Base-by-base conservation (phyloP, 139 green algal genomes). In the Micractinium sp. region DNA sequence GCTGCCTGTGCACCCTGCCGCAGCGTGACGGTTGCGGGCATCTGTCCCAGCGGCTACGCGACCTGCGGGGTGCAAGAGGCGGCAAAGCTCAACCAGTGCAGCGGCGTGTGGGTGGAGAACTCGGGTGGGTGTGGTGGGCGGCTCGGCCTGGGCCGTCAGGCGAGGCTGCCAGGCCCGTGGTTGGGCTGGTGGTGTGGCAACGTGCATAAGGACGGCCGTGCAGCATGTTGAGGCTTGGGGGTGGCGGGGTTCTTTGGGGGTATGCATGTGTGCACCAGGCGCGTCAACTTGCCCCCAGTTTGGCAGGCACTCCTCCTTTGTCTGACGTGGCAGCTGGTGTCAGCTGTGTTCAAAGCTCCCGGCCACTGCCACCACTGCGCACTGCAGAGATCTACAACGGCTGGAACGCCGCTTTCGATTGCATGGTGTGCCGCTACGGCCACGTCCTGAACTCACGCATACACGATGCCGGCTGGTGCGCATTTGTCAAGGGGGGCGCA, bases 331-430 rank as follows among this genome's bases (percentile, higher is more conserved):
- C 5, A 16, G 47, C 47, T 56, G 47, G 7, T 56, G 47, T 9
- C 47, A 56, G 47, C 47, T 27, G 12, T 71, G 63, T 29, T 16
- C 13, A 27, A 71, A 71, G 9, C 63, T 71, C 20, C 20, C 20
- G 15, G 20, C 20, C 22, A 27, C 63, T 67, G 60, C 60, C 60
- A 23, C 63, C 63, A 25, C 63, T 27, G 63, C 22, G 12, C 63
- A 56, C 47, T 56, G 47, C 63, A 13, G 31, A 84, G 27, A 67
- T 84, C 25, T 35, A 36, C 29, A 38, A 67, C 2, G 78, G 78
- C 27, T 84, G 78, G 78, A 84, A 84, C 41, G 78, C 78, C 29
- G 78, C 78, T 3, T 84, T 84, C 29, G 78, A 84, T 27, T 84
- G 78, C 78, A 84, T 63, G 53, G 41, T 31, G 14, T 67, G 78